phyloP scores from a whole-genome alignment of 352 stramenopile species.

The Sclerospora graminicola region DNA sequence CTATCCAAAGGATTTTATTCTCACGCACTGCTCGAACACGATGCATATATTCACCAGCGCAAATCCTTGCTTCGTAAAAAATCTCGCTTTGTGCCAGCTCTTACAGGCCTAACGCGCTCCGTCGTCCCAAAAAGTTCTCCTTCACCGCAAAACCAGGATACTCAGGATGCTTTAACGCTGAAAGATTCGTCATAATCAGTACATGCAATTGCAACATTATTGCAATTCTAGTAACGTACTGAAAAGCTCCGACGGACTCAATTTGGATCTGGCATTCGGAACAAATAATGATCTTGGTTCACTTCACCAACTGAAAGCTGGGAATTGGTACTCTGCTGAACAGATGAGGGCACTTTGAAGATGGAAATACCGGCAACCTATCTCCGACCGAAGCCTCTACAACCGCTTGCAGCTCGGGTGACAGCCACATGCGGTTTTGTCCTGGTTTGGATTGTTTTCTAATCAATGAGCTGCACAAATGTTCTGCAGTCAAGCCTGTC shows the following conservation, averaged over 20 bases:
- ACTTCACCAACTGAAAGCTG: too few species aligned
- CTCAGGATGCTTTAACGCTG: conserved; percentile 35
- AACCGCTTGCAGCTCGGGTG: conserved; percentile 51
- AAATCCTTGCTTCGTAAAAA: conserved; percentile 41
- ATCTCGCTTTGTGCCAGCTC: conserved; percentile 18
- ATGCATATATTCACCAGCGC: conserved; percentile 26
- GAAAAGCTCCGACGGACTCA: conserved; percentile 59
- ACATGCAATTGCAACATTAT: neutral
- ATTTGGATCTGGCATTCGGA: conserved; percentile 3
- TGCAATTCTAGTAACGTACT: conserved; percentile 13
- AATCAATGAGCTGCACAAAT: too few species aligned
- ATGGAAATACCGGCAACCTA: conserved; percentile 11
- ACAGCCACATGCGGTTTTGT: too few species aligned
- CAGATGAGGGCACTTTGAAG: neutral
- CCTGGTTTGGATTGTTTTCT: too few species aligned
- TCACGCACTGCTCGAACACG: conserved; percentile 38
- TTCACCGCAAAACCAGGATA: conserved; percentile 49
- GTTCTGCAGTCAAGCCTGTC: too few species aligned
- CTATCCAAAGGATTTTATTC: conserved; percentile 62
- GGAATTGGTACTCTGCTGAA: neutral
- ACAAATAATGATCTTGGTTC: neutral
- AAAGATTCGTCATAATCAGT: neutral
- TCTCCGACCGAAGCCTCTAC: conserved; percentile 50
- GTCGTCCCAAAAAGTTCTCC: conserved; percentile 31
- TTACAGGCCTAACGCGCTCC: conserved; percentile 23